Conservation (phyloP, 23 red algal genomes). For the Agarophyton chilense region DNA sequence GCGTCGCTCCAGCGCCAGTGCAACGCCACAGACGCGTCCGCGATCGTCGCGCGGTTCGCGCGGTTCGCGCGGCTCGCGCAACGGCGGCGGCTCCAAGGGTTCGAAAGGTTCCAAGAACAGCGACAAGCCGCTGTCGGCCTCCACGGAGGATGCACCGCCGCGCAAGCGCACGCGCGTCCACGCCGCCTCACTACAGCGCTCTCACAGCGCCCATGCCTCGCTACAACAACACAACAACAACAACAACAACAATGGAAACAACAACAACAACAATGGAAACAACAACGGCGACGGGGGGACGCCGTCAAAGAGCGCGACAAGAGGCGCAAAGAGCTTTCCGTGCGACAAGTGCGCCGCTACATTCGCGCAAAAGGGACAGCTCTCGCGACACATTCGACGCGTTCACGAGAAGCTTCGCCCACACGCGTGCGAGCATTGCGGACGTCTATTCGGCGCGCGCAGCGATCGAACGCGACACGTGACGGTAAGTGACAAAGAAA, state of each 20-base stretch:
- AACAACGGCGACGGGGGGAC: no score
- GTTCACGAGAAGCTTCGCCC: conserved; percentile 82
- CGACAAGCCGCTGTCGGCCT: conserved; percentile 39
- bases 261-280: no score
- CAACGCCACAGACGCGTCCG: not conserved
- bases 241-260: no score
- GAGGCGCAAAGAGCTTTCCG: conserved; percentile 42
- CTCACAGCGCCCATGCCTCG: conserved; percentile 57
- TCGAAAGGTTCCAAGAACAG: not conserved
- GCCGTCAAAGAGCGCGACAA: no score
- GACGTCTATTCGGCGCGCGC: conserved; percentile 59
- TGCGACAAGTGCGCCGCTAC: conserved; percentile 47
- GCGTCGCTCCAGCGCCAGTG: no score
- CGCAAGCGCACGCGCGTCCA: conserved; percentile 44
- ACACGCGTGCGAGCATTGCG: conserved; percentile 73
- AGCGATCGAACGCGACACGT: conserved; percentile 73
- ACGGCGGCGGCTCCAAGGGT: no score
- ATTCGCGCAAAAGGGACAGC: conserved; percentile 64
- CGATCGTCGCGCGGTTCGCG: not conserved
- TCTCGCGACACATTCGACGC: conserved; percentile 58
- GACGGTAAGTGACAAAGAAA: conserved; percentile 64
- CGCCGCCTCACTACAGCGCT: not conserved
- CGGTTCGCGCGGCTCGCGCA: not conserved
- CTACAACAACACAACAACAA: no score
- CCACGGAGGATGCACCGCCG: conserved; percentile 65